Conservation (phyloP, 805 yeast genomes). For the Candida germanica region DNA sequence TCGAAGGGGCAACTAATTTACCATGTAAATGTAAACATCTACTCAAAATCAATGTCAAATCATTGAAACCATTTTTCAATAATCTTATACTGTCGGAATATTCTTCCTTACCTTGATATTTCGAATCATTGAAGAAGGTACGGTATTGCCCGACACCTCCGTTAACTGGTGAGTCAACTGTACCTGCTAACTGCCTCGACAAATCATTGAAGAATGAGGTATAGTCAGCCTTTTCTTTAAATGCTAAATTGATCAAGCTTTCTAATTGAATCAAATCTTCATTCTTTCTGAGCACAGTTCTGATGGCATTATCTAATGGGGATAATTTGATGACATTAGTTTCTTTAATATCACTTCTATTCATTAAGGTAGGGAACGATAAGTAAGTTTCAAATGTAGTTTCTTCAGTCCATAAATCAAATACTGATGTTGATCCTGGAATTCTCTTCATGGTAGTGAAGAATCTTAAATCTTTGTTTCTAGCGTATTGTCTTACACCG, state of each 20-base stretch:
- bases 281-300: constrained; percentile 62
- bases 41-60: constrained; percentile 61
- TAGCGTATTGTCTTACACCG: constrained; percentile 70
- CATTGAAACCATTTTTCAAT: constrained; percentile 56
- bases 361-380: constrained; percentile 85
- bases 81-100: constrained; percentile 29
- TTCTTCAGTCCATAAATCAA: constrained; percentile 87
- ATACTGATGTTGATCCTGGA: constrained; percentile 68
- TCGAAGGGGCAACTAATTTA: constrained; percentile 50
- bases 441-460: constrained; percentile 69
- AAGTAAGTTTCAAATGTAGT: constrained; percentile 70
- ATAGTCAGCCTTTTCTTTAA: constrained; percentile 49
- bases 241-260: constrained; percentile 50
- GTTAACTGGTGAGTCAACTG: constrained; percentile 88
- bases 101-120: constrained; percentile 31
- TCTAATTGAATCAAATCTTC: constrained; percentile 71
- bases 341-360: constrained; percentile 66
- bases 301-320: constrained; percentile 81
- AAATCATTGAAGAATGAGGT: constrained; percentile 56
- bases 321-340: constrained; percentile 55
- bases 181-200: constrained; percentile 73
- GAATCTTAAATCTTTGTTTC: constrained; percentile 66
- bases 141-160: constrained; percentile 89
- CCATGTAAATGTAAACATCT: constrained; percentile 70
- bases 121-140: constrained; percentile 51